These are phyloP conservation scores for Heterobasidion parviporum DNA, from an alignment of 1,284 basidiomycete species.

Conservation along the genomic window DNA sequence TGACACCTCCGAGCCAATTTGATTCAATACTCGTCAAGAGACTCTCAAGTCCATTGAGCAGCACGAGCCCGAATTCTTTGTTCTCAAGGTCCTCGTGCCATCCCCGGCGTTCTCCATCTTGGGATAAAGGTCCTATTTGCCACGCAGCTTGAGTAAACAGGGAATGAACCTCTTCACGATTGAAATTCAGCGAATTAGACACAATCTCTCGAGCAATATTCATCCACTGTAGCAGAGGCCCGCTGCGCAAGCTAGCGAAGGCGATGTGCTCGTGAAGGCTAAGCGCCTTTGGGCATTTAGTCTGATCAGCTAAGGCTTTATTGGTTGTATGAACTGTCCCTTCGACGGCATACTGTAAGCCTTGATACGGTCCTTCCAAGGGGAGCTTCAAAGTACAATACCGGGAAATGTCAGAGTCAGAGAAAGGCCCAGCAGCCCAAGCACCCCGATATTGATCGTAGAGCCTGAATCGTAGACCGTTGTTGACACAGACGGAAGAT, in stretches of 20 bases:
- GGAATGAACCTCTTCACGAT: conserved; percentile 27
- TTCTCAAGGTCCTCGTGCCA: conserved; percentile 16
- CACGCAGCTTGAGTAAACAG: conserved; percentile 32
- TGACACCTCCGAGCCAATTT: conserved; percentile 35
- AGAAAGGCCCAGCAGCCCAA: conserved; percentile 11
- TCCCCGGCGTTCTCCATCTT: conserved; percentile 6
- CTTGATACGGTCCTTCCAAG: conserved; percentile 21
- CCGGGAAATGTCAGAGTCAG: conserved; percentile 9
- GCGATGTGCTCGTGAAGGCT: conserved; percentile 31
- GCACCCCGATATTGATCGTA: conserved; percentile 5
- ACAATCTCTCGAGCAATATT: conserved; percentile 36
- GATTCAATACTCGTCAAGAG: conserved; percentile 11
- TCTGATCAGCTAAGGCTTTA: conserved; percentile 32
- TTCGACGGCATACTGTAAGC: conserved; percentile 28
- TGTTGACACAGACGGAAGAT: conserved; percentile 22
- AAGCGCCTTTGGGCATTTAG: conserved; percentile 11
- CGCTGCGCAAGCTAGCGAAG: conserved; percentile 34
- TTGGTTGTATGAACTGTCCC: conserved; percentile 33
- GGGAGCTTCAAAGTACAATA: conserved; percentile 23
- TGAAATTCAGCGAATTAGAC: conserved; percentile 26
- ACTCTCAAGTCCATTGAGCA: conserved; percentile 25
- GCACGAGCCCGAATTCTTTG: conserved; percentile 22
- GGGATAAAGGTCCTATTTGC: conserved; percentile 29
- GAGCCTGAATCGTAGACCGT: conserved; percentile 22
- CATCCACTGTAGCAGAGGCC: conserved; percentile 36